A percentile compares a stretch with the other conserved stretches of the same genome.
Conservation (phyloP, 176 grass and related monocot species). For the Areca catechu region DNA sequence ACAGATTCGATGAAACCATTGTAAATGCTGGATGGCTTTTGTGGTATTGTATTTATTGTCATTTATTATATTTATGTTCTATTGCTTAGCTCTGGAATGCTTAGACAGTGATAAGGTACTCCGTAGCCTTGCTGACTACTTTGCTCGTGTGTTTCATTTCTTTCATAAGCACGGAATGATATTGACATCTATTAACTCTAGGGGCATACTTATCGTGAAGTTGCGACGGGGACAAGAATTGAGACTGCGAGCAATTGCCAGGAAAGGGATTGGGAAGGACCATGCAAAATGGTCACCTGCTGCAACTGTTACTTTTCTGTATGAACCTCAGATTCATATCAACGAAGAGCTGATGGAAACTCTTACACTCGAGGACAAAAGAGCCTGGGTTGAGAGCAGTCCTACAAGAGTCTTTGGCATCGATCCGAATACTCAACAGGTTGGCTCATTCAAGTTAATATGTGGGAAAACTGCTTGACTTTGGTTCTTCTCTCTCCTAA, state of each 20-base stretch:
- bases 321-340: constrained; percentile 83
- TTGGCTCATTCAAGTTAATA: constrained; percentile 15
- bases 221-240: constrained; percentile 88
- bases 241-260: constrained; percentile 84
- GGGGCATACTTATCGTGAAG: constrained; percentile 89
- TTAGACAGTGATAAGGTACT: no score
- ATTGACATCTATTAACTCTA: constrained; percentile 18
- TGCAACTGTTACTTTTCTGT: constrained; percentile 96
- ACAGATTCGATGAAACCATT: no score
- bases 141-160: no score
- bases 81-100: no score
- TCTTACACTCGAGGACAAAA: constrained; percentile 61
- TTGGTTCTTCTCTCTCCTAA: no score
- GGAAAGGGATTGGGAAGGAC: constrained; percentile 96
- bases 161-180: no score
- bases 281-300: constrained; percentile 94
- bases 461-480: no score
- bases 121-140: no score
- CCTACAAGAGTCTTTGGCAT: constrained; percentile 83
- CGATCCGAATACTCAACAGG: constrained; percentile 64
- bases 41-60: no score
- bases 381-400: constrained; percentile 77
- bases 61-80: no score
- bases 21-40: no score
- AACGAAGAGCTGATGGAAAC: constrained; percentile 87